Percentiles rank a stretch among this genome's conserved stretches.
Evolutionary conservation across 257 asterid species (phyloP).

Genomic region (Anisodus acutangulus): DNA sequence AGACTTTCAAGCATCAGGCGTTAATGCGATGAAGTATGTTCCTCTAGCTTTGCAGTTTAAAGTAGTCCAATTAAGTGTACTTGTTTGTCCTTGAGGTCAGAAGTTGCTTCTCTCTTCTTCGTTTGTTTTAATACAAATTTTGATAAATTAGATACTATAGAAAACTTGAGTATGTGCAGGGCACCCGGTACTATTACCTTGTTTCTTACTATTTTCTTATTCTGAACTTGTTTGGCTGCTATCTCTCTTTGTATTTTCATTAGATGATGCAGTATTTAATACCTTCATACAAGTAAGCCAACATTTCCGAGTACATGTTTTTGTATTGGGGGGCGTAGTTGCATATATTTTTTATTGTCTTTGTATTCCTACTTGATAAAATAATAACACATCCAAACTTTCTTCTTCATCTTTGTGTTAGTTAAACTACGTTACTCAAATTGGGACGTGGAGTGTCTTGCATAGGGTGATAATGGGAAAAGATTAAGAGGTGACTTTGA

Average conservation of each 20-base stretch:
- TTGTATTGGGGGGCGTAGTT: not conserved
- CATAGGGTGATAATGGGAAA: not conserved
- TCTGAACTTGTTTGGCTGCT: not conserved
- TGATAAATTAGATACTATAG: not conserved
- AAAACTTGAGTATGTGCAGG: not conserved
- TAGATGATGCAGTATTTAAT: not conserved
- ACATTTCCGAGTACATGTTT: not conserved
- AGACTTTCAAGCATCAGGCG: constrained; percentile 43
- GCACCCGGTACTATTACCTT: not conserved
- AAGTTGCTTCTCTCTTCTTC: not conserved
- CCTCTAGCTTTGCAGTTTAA: constrained; percentile 31
- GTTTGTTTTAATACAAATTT: constrained; percentile 6
- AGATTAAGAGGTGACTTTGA: constrained; percentile 10
- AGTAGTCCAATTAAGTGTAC: not conserved
- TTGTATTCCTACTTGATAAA: not conserved
- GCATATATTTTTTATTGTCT: not conserved
- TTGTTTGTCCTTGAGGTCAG: constrained; percentile 5
- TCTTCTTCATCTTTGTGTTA: not conserved
- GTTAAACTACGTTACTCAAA: not conserved
- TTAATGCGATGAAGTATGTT: constrained; percentile 68
- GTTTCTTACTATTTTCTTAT: constrained; percentile 8
- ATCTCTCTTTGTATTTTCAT: not conserved
- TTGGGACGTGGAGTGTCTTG: constrained; percentile 3
- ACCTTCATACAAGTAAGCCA: constrained; percentile 1
- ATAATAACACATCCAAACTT: not conserved